Evolutionary conservation across 441 rosid genomes (phyloP).

Genomic region (Syzygium malaccense): DNA sequence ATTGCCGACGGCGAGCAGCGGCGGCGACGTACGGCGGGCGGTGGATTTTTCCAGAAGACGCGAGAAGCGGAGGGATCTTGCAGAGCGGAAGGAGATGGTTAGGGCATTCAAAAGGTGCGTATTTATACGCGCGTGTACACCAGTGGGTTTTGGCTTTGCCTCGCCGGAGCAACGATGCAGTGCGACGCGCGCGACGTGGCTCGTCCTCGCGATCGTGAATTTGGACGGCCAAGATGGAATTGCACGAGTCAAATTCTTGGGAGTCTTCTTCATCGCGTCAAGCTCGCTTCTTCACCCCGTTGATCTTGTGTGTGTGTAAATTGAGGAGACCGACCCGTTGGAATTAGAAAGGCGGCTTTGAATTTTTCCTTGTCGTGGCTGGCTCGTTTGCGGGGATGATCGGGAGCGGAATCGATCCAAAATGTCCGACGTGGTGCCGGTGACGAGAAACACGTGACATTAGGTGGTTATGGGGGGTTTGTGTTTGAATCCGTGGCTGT

Average conservation of each 20-base stretch:
- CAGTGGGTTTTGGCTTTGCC: neutral
- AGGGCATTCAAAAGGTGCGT: neutral
- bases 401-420: neutral
- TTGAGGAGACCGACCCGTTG: neutral
- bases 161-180: neutral
- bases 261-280: neutral
- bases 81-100: neutral
- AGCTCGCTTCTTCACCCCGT: neutral
- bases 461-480: accelerated
- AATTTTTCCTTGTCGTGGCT: neutral
- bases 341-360: neutral
- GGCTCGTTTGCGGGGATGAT: neutral
- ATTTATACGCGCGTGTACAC: neutral
- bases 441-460: neutral
- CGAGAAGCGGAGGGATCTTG: neutral
- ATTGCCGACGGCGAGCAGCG: neutral
- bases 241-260: neutral
- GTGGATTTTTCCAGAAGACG: neutral
- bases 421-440: accelerated
- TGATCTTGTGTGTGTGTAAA: neutral
- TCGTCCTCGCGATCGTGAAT: neutral
- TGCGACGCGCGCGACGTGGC: neutral
- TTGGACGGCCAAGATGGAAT: neutral
- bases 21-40: neutral
- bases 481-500: neutral